Evolutionary conservation across 345 rosid species (phyloP).

Genomic region (Barbarea vulgaris): DNA sequence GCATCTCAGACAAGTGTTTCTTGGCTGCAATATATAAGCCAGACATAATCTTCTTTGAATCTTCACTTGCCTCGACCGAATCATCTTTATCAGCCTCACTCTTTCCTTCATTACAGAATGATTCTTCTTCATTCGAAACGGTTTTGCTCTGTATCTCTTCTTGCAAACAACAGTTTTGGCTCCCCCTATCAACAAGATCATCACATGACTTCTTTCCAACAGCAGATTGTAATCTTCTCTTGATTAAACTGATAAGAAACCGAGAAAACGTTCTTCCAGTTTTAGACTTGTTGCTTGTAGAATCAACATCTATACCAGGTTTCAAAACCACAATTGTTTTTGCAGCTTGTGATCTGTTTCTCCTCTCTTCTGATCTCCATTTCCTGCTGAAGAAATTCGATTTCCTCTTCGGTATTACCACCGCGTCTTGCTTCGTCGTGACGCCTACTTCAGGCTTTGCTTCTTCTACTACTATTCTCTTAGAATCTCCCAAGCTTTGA

Average conservation of each 20-base stretch:
- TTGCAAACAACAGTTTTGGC: conserved; percentile 21
- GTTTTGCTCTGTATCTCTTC: conserved; percentile 42
- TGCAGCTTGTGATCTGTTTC: conserved; percentile 54
- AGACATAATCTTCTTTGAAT: conserved; percentile 55
- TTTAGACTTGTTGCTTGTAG: conserved; percentile 70
- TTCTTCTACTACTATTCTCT: conserved; percentile 26
- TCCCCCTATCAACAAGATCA: conserved; percentile 43
- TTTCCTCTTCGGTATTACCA: conserved; percentile 27
- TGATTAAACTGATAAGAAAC: conserved; percentile 44
- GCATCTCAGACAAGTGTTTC: conserved; percentile 90
- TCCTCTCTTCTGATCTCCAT: conserved; percentile 50
- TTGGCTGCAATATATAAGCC: conserved; percentile 83
- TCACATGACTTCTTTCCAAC: conserved; percentile 52
- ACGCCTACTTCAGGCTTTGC: conserved; percentile 16
- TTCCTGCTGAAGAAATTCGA: conserved; percentile 51
- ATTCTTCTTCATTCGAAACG: conserved; percentile 53
- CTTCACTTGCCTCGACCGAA: conserved; percentile 40
- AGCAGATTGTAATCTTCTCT: conserved; percentile 55
- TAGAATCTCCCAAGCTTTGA: conserved; percentile 32
- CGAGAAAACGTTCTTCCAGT: conserved; percentile 42
- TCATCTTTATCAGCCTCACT: conserved; percentile 40
- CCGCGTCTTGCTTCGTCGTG: conserved; percentile 21
- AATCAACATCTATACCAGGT: conserved; percentile 44
- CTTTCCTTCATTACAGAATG: conserved; percentile 44
- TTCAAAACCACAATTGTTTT: conserved; percentile 73